phyloP scores from a whole-genome alignment of 1,284 basidiomycete species.

The Schizophyllum commune region DNA sequence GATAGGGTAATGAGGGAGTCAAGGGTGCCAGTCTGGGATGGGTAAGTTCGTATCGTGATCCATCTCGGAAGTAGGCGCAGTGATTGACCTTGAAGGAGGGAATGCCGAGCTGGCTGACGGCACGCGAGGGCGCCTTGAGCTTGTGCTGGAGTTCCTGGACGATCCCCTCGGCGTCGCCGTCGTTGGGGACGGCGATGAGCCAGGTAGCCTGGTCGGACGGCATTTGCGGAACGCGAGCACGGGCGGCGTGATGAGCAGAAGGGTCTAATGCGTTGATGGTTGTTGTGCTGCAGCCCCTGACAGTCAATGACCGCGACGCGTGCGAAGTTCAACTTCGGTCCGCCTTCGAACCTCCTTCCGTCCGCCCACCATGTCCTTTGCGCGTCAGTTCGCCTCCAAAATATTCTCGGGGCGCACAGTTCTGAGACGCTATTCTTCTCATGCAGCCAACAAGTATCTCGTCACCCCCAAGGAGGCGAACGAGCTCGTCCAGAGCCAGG shows the following conservation, averaged over 20 bases:
- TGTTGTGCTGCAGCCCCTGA: too few relatives aligned
- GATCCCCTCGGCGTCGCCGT: conserved; percentile 68
- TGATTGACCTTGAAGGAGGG: conserved; percentile 69
- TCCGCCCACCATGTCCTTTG: too few relatives aligned
- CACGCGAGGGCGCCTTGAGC: conserved; percentile 38
- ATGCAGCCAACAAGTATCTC: background rate
- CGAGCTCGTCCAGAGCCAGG: conserved; percentile 16
- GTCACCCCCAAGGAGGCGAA: background rate
- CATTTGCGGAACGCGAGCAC: conserved; percentile 33
- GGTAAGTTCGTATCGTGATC: conserved; percentile 3
- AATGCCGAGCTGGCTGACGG: conserved; percentile 51
- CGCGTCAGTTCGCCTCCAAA: background rate
- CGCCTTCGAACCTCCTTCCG: background rate
- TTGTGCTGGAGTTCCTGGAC: conserved; percentile 56
- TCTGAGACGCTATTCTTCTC: too few relatives aligned
- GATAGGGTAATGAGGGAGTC: conserved; percentile 86
- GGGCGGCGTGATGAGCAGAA: conserved; percentile 3
- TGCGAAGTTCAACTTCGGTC: background rate
- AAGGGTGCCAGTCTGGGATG: conserved; percentile 85
- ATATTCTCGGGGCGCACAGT: background rate
- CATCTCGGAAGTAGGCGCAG: conserved; percentile 8
- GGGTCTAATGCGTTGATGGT: background rate
- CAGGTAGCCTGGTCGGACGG: conserved; percentile 83
- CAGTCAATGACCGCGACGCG: conserved; percentile 7
- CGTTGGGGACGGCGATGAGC: conserved; percentile 68